phyloP scores from a whole-genome alignment of 1,284 basidiomycete genomes.

The Violaceomyces palustris region DNA sequence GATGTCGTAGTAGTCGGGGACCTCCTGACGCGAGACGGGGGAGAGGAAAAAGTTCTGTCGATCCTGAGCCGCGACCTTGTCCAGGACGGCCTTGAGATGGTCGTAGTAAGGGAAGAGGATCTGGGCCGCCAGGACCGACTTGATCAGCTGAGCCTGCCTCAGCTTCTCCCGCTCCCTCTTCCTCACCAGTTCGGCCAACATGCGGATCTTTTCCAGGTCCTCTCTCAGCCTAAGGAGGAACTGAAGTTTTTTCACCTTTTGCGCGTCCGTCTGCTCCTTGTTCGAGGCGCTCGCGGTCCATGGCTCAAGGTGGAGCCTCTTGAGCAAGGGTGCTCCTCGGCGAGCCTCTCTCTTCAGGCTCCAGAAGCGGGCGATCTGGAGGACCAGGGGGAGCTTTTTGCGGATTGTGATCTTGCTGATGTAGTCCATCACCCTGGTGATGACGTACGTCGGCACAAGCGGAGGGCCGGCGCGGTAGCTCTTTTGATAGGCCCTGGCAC shows the following conservation, averaged over 20 bases:
- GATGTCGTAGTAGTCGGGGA: conserved; percentile 87
- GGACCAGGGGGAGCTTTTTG: conserved; percentile 73
- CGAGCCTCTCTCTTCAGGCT: conserved; percentile 89
- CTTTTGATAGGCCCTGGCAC: conserved; percentile 59
- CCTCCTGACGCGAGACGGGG: conserved; percentile 62
- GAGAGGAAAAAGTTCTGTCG: conserved; percentile 32
- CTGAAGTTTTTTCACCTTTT: conserved; percentile 74
- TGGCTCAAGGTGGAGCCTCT: conserved; percentile 89
- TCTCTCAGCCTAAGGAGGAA: conserved; percentile 61
- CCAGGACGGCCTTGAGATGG: conserved; percentile 13
- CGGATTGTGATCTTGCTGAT: conserved; percentile 67
- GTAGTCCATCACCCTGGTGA: conserved; percentile 71
- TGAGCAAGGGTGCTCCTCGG: conserved; percentile 86
- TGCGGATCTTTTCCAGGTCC: conserved; percentile 72
- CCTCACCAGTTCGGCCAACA: conserved; percentile 67
- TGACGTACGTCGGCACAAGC: conserved; percentile 58
- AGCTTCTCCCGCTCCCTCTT: conserved; percentile 82
- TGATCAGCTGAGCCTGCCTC: conserved; percentile 66
- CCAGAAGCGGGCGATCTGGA: conserved; percentile 85
- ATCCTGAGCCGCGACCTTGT: conserved; percentile 21
- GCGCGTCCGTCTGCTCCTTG: conserved; percentile 59
- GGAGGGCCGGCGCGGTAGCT: conserved; percentile 58
- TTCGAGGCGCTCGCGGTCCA: conserved; percentile 78
- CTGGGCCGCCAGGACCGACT: conserved; percentile 61
- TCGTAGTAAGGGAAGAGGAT: conserved; percentile 23